Evolutionary conservation across 768 basidiomycete genomes (phyloP).

Genomic region (Piloderma croceum): DNA sequence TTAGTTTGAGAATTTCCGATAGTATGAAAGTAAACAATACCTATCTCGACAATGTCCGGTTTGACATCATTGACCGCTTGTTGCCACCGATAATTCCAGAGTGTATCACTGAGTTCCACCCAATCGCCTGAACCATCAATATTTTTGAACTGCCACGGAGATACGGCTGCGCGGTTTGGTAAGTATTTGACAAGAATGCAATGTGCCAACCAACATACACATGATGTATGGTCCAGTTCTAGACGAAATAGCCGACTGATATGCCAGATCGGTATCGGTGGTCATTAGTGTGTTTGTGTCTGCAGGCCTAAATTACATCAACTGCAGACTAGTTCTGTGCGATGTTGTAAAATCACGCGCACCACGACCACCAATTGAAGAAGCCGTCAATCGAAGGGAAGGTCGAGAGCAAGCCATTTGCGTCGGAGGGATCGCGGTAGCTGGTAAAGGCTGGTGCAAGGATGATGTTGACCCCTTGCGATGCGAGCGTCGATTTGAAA

Average conservation of each 20-base stretch:
- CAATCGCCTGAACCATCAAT: constrained; percentile 13
- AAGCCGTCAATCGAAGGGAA: constrained; percentile 28
- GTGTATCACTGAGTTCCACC: constrained; percentile 20
- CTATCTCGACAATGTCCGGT: constrained; percentile 22
- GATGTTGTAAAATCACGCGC: constrained; percentile 1
- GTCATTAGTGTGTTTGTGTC: constrained; percentile 18
- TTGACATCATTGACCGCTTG: constrained; percentile 21
- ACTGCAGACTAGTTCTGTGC: constrained; percentile 4
- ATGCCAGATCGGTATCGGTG: constrained; percentile 24
- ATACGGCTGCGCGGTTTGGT: constrained; percentile 13
- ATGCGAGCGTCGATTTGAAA: constrained; percentile 12
- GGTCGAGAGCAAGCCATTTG: constrained; percentile 14
- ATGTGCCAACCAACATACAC: constrained; percentile 12
- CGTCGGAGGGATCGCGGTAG: constrained; percentile 19
- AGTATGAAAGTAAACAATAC: too few species aligned
- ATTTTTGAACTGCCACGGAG: constrained; percentile 25
- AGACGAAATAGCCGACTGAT: constrained; percentile 14
- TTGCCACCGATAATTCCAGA: constrained; percentile 25
- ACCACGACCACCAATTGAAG: constrained; percentile 33
- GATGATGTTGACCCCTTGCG: constrained; percentile 23
- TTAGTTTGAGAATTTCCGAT: constrained; percentile 22
- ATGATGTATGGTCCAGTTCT: constrained; percentile 25
- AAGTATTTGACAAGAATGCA: background rate
- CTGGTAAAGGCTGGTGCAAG: constrained; percentile 27
- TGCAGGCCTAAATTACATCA: constrained; percentile 12